Evolutionary conservation across 768 basidiomycete genomes (phyloP), one percentile per base, ranked within the genome.

Genomic region (Trametes maxima): DNA sequence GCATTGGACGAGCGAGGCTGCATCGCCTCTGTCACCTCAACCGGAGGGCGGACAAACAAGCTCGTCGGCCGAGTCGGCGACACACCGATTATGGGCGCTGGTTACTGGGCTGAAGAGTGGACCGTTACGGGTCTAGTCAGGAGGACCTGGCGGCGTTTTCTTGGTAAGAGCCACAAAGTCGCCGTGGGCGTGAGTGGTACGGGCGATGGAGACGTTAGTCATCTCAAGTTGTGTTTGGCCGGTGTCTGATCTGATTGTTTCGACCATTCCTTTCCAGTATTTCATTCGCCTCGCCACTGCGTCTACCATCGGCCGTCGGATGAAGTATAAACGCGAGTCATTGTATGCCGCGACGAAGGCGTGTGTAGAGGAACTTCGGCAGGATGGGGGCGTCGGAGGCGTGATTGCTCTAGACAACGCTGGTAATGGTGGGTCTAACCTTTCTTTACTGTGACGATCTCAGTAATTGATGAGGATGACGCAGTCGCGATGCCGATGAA

Each of bases 21-120:
- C 68, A 85, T 94, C 59, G 83, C 86, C 0, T 75, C 79, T 2
- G 75, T 87, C 17, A 94, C 92, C 1, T 92, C 91, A 0, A 94
- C 92, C 0, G 92, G 92, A 37, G 92, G 92, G 1, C 78, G 77
- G 48, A 94, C 90, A 39, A 94, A 94, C 74, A 94, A 94, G 72
- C 79, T 92, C 10, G 87, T 86, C 17, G 92, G 92, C 7, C 80
- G 92, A 5, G 77, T 94, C n/a, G 91, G 92, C 3, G 92, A 93
- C 67, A 94, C 92, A 1, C 91, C 92, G 0, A 71, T 81, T 28
- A 86, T 89, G 83, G 90, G 88, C 4, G 76, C 83, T 13, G 92
- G 92, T 0, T 94, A 87, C 73, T 94, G 90, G 90, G 89, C 90
- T 10, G 90, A 90, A 67, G 86, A 91, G 73, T 94, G 92, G 91